Evolutionary conservation across 1,284 basidiomycete genomes (phyloP).

Genomic region (Pascua guehoae): DNA sequence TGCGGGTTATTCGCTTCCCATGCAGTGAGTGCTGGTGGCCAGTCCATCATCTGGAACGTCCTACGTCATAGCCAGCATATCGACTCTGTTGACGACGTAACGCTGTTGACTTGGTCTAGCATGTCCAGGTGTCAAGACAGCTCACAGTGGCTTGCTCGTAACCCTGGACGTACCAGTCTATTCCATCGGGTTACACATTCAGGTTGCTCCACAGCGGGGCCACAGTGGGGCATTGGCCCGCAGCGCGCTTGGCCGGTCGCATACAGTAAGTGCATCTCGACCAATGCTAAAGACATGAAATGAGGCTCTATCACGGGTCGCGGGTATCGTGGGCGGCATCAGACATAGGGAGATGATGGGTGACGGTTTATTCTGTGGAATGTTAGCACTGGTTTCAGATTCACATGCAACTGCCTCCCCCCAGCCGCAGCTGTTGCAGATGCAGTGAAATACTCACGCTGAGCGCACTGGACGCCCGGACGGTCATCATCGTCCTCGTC

Average conservation of each 20-base stretch:
- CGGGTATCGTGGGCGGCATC: constrained; percentile 8
- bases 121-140: too few species aligned
- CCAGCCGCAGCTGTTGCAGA: background rate
- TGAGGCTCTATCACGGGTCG: constrained; percentile 13
- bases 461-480: constrained; percentile 53
- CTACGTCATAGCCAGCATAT: too few species aligned
- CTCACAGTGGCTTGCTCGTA: too few species aligned
- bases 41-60: too few species aligned
- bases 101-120: too few species aligned
- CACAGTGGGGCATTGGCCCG: too few species aligned
- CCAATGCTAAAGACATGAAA: constrained; percentile 20
- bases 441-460: constrained; percentile 41
- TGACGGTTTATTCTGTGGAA: constrained; percentile 4
- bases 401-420: background rate
- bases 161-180: too few species aligned
- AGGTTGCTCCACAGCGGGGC: too few species aligned
- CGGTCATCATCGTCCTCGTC: constrained; percentile 56
- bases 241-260: background rate
- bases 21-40: too few species aligned
- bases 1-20: too few species aligned
- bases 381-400: background rate
- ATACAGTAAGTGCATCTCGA: constrained; percentile 16
- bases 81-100: too few species aligned
- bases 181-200: too few species aligned
- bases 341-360: constrained; percentile 6